phyloP scores from a whole-genome alignment of 192 early-diverging fungal genomes.

The Podila clonocystis region DNA sequence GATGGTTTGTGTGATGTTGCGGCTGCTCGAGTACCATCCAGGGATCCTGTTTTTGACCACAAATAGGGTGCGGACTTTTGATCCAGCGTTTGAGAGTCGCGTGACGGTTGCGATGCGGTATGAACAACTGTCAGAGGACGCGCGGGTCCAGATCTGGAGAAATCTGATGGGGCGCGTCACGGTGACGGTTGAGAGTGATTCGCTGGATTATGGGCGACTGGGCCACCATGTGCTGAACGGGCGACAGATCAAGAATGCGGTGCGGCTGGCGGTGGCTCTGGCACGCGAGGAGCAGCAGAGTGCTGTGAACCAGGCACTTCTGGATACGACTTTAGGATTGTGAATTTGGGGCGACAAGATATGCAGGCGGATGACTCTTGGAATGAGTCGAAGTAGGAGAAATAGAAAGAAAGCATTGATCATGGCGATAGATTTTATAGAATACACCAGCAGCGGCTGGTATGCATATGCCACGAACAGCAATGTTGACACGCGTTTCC shows the following conservation, averaged over 20 bases:
- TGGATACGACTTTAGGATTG: neutral
- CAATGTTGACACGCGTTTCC: too few species aligned
- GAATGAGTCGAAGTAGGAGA: neutral
- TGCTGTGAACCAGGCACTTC: neutral
- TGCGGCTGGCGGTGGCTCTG: constrained; percentile 9
- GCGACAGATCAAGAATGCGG: constrained; percentile 12
- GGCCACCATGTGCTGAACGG: constrained; percentile 6
- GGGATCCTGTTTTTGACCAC: constrained; percentile 74
- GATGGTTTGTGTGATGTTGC: constrained; percentile 66
- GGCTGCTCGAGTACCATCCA: constrained; percentile 68
- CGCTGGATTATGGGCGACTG: constrained; percentile 2
- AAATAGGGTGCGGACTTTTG: constrained; percentile 68
- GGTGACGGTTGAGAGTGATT: constrained; percentile 12
- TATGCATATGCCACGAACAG: too few species aligned
- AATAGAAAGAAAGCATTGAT: neutral
- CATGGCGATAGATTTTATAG: too few species aligned
- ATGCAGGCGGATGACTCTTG: neutral
- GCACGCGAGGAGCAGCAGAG: neutral
- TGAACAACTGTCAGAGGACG: constrained; percentile 49
- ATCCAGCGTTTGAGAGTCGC: constrained; percentile 62
- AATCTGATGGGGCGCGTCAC: constrained; percentile 51
- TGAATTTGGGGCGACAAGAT: neutral
- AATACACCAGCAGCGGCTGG: too few species aligned
- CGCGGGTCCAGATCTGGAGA: constrained; percentile 60
- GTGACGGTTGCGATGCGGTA: constrained; percentile 65